Evolutionary conservation across 345 rosid species (phyloP).

Genomic region (Acer yangbiense): DNA sequence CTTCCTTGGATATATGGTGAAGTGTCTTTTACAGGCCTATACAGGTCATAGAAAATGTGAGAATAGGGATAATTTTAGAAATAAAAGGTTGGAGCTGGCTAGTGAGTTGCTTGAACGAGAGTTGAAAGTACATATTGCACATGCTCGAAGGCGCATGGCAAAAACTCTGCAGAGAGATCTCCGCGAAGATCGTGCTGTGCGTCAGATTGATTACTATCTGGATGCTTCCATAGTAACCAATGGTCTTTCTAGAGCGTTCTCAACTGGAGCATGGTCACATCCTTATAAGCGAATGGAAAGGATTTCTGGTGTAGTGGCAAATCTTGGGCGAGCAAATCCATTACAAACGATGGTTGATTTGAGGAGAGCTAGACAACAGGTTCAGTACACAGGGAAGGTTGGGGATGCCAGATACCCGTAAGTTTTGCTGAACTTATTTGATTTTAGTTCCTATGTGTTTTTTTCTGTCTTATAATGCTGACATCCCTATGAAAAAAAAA

Average conservation of each 20-base stretch:
- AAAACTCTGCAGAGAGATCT: conserved; percentile 77
- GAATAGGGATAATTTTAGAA: conserved; percentile 79
- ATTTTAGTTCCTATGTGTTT: neutral
- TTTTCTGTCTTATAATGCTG: neutral
- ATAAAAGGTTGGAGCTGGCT: conserved; percentile 87
- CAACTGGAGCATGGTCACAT: conserved; percentile 98
- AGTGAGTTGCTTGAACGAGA: conserved; percentile 89
- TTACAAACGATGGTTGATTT: conserved; percentile 79
- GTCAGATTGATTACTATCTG: conserved; percentile 72
- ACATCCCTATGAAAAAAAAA: neutral
- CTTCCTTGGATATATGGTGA: conserved; percentile 89
- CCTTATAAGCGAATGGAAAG: conserved; percentile 81
- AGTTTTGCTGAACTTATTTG: conserved; percentile 35
- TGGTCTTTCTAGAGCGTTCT: conserved; percentile 90
- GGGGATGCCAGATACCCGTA: conserved; percentile 99
- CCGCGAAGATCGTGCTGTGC: conserved; percentile 60
- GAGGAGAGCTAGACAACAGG: conserved; percentile 86
- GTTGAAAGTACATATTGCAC: conserved; percentile 69
- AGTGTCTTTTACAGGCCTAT: conserved; percentile 71
- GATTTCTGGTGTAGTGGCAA: conserved; percentile 89
- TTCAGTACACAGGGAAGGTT: conserved; percentile 85
- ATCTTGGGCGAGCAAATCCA: conserved; percentile 85
- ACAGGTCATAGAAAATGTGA: conserved; percentile 75
- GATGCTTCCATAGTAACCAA: conserved; percentile 90
- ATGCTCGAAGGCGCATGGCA: conserved; percentile 73